Conservation (phyloP, 148 eudicot genomes). For the Fallopia convolvulus region DNA sequence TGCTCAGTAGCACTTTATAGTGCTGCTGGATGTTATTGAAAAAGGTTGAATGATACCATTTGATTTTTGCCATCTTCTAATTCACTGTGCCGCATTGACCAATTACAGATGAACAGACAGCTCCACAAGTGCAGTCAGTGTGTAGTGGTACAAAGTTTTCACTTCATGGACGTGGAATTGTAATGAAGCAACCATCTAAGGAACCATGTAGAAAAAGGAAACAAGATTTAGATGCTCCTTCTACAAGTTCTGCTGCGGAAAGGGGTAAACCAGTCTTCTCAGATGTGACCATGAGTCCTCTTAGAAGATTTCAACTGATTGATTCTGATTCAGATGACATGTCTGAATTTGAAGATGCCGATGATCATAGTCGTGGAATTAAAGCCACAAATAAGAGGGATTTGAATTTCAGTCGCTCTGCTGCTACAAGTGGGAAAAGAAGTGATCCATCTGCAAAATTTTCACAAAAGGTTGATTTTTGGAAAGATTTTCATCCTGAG, state of each 20-base stretch:
- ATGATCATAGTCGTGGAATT: neutral
- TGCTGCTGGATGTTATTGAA: neutral
- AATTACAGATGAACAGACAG: slow-evolving; percentile 27
- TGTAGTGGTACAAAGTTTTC: slow-evolving; percentile 78
- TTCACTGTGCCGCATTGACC: neutral
- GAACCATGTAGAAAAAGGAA: slow-evolving; percentile 27
- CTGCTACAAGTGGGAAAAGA: slow-evolving; percentile 18
- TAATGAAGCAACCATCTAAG: slow-evolving; percentile 39
- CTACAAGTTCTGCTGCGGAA: slow-evolving; percentile 31
- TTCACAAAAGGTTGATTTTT: slow-evolving; percentile 41
- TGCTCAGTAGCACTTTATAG: neutral
- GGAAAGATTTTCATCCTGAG: slow-evolving; percentile 51
- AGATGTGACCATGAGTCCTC: slow-evolving; percentile 55
- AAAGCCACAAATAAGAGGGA: slow-evolving; percentile 20
- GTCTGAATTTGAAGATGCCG: slow-evolving; percentile 19
- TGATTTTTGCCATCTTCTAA: neutral
- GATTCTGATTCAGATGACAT: slow-evolving; percentile 72
- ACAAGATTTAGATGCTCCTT: slow-evolving; percentile 28
- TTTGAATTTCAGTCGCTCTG: slow-evolving; percentile 13
- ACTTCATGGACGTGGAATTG: slow-evolving; percentile 42
- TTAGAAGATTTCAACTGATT: slow-evolving; percentile 77
- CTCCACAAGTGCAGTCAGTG: slow-evolving; percentile 33
- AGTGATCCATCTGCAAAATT: slow-evolving; percentile 17
- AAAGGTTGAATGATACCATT: neutral
- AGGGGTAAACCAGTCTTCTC: slow-evolving; percentile 31